Base-by-base conservation (phyloP, 164 flowering plant species). In the Annona cherimola region DNA sequence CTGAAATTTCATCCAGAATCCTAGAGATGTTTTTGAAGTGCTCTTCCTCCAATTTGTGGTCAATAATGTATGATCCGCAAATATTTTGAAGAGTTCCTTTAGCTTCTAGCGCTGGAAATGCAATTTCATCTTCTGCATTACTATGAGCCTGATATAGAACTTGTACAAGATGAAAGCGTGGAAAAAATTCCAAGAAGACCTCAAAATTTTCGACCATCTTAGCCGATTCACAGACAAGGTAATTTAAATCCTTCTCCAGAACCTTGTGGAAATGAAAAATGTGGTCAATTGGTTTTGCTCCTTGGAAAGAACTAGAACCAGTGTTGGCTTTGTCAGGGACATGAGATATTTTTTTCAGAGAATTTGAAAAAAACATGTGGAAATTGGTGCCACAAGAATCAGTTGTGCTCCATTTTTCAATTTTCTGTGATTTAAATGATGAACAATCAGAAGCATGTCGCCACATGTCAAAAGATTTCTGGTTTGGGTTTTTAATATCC, bases 41-140 rank as follows among this genome's bases (percentile, higher is more conserved):
- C 45, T 85, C 83, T 20, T 18, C 69, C 75, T 91, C 96, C 75
- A 89, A 67, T 75, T 89, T 80, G 79, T 94, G 98, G 72, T 94
- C 97, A 73, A 89, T 79, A 11, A 78, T 65, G 74, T 88, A 92
- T n/a, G 93, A 83, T 41, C 73, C 79, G 54, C 87, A 83, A 40
- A 92, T 83, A 73, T 92, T 89, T 76, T 75, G 74, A 43, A 79
- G 74, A 62, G 80, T 73, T 45, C 79, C 95, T 81, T 86, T 91
- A 35, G 88, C 88, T 76, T 92, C 97, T 78, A 94, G 75, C 63
- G 91, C 95, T 62, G 99, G 99, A 78, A 94, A 90, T 1, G 84
- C 94, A 54, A 94, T 77, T 66, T 85, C 84, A 81, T 92, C 97
- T 82, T 94, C 97, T 16, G 87, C 79, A 55, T 86, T 80, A 76